Conservation (phyloP, 768 basidiomycete genomes). For the Tulasnella sp. region DNA sequence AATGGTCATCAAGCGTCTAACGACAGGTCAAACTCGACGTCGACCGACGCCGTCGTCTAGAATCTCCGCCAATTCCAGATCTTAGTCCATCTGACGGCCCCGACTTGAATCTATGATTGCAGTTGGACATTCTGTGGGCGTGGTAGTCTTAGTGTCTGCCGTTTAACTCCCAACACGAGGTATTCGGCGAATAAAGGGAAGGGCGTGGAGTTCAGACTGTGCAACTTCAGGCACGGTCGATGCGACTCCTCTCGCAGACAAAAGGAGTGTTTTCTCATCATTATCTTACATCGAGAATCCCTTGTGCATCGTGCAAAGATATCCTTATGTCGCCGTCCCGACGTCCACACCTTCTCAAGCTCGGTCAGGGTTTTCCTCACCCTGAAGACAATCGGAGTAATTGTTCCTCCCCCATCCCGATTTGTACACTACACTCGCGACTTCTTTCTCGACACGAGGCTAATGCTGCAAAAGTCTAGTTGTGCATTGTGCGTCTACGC, state of each 20-base stretch:
- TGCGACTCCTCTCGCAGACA: background rate
- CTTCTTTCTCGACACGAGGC: background rate
- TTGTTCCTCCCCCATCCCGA: background rate
- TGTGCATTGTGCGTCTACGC: background rate
- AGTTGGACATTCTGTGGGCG: background rate
- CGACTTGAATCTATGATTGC: background rate
- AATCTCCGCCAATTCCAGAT: background rate
- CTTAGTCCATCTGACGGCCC: background rate
- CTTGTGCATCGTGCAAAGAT: background rate
- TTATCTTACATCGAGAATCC: background rate
- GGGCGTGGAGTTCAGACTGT: background rate
- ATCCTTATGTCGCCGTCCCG: background rate
- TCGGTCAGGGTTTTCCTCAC: background rate
- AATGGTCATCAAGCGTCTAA: background rate
- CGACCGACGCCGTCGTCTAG: background rate
- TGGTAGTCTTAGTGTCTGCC: background rate
- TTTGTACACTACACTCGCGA: background rate
- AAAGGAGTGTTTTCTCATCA: background rate
- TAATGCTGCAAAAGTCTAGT: background rate
- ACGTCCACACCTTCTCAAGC: background rate
- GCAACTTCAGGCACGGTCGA: background rate
- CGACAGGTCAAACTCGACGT: background rate
- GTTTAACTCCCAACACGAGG: background rate
- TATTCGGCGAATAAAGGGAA: background rate
- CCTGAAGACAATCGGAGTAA: conserved; percentile 4